Conservation (phyloP, 345 rosid species). For the Lagerstroemia speciosa region DNA sequence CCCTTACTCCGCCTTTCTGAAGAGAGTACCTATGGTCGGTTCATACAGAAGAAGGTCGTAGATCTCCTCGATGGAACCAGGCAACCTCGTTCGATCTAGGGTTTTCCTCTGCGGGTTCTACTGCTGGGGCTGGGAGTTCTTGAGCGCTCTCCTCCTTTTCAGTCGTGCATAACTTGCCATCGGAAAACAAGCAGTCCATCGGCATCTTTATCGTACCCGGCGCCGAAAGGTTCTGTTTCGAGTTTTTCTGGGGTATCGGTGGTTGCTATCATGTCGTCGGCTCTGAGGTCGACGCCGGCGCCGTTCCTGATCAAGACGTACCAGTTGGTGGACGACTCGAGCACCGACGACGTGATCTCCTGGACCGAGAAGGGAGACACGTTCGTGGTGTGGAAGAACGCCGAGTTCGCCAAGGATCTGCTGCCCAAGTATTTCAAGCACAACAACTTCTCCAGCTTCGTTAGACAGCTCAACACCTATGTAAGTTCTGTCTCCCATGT, state of each 20-base stretch:
- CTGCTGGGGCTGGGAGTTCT: too few species aligned
- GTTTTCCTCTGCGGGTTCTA: conserved; percentile 67
- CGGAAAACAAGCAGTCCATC: neutral
- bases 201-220: too few species aligned
- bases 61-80: neutral
- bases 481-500: conserved; percentile 3
- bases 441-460: too few species aligned
- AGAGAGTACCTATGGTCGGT: neutral
- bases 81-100: conserved; percentile 21
- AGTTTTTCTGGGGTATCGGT: too few species aligned
- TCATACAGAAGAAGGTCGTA: neutral
- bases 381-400: conserved; percentile 32
- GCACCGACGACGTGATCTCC: conserved; percentile 16
- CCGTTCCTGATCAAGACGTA: conserved; percentile 23
- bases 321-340: conserved; percentile 21
- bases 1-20: neutral
- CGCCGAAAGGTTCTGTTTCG: too few species aligned
- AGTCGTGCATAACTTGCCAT: conserved; percentile 30
- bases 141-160: conserved; percentile 91
- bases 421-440: conserved; percentile 30
- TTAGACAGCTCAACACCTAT: conserved; percentile 39
- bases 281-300: conserved; percentile 34
- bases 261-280: too few species aligned
- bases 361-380: conserved; percentile 15
- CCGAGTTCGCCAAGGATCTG: conserved; percentile 36